Evolutionary conservation across 345 rosid species (phyloP).

Genomic region (Brassica incana): DNA sequence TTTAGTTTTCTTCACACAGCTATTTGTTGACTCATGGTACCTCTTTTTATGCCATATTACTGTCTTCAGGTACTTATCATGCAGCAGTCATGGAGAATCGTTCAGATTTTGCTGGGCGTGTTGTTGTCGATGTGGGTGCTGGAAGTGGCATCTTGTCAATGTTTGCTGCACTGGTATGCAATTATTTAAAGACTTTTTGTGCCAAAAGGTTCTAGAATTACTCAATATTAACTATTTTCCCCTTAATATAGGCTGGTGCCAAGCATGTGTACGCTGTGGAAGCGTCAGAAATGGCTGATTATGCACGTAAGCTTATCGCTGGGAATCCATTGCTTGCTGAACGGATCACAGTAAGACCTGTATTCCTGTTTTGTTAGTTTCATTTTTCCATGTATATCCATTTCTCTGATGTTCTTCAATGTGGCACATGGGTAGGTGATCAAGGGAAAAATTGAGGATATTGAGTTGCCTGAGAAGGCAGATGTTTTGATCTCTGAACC

Average conservation of each 20-base stretch:
- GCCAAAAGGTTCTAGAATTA: background rate
- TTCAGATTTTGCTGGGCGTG: constrained; percentile 73
- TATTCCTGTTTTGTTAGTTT: background rate
- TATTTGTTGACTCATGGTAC: background rate
- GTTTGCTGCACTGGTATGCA: constrained; percentile 89
- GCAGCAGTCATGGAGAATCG: constrained; percentile 95
- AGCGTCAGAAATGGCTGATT: constrained; percentile 97
- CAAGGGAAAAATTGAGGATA: constrained; percentile 93
- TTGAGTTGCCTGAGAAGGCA: constrained; percentile 91
- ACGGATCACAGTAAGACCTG: constrained; percentile 68
- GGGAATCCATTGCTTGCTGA: constrained; percentile 79
- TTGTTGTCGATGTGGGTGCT: constrained; percentile 97
- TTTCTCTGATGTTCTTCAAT: constrained; percentile 16
- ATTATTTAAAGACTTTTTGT: background rate
- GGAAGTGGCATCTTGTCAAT: constrained; percentile 95
- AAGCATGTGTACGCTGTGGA: constrained; percentile 98
- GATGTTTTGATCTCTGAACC: constrained; percentile 96
- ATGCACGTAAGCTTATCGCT: constrained; percentile 87
- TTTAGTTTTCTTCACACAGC: background rate
- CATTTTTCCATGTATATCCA: background rate
- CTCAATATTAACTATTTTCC: background rate
- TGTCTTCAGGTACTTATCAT: constrained; percentile 79
- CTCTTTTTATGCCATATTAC: background rate
- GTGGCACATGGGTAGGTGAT: constrained; percentile 55
- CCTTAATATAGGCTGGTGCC: constrained; percentile 76